These are phyloP conservation scores for Backusella tuberculispora DNA, from an alignment of 192 early-diverging fungal genomes.

Conservation along the genomic window DNA sequence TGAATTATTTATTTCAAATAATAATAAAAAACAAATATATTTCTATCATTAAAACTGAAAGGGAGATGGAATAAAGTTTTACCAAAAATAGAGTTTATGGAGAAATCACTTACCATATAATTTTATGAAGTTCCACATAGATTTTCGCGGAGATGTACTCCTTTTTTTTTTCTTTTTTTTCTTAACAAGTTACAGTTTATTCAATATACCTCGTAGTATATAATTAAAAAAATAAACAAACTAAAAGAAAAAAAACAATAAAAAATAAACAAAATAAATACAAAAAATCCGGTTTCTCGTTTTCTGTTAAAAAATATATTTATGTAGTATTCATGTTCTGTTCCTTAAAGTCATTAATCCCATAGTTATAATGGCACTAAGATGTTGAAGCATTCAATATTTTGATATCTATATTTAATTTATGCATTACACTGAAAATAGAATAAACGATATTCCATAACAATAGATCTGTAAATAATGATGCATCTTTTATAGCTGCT, in stretches of 20 bases:
- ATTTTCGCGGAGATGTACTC: no score
- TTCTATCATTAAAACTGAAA: no score
- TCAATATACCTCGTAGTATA: no score
- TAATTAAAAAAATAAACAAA: neutral
- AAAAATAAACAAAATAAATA: neutral
- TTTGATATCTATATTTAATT: neutral
- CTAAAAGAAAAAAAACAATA: neutral
- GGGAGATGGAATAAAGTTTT: no score
- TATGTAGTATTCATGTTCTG: neutral
- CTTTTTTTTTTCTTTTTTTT: no score
- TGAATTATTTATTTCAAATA: no score
- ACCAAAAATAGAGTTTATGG: no score
- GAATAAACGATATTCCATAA: neutral
- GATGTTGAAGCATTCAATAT: no score
- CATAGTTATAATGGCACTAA: neutral
- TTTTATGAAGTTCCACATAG: no score
- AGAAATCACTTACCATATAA: no score
- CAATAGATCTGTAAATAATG: neutral
- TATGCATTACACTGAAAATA: neutral
- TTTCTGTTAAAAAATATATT: neutral
- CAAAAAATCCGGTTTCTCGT: neutral
- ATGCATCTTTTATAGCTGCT: neutral
- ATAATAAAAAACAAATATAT: no score
- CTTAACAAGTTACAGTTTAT: no score
- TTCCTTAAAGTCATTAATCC: slow-evolving; percentile 2